These are phyloP conservation scores for sunflower (Helianthus annuus) DNA, from an alignment of 129 eudicot genomes.

Conservation along the genomic window HanXRQr2.0-SUNRISE NC_035449.2:56445937-56446436, in stretches of 20 bases:
- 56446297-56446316: conserved; percentile 38
- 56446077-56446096: conserved; percentile 45
- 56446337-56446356: conserved; percentile 44
- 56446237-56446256: conserved; percentile 38
- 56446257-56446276: conserved; percentile 47
- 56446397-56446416: conserved; percentile 73
- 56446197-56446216: conserved; percentile 40
- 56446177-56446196: conserved; percentile 75
- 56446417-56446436: conserved; percentile 79
- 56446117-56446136: conserved; percentile 34
- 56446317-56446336: conserved; percentile 28
- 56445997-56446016: background rate
- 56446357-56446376: conserved; percentile 45
- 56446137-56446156: conserved; percentile 38
- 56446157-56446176: conserved; percentile 72
- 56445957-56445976: conserved; percentile 59
- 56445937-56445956: conserved; percentile 37
- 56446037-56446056: conserved; percentile 30
- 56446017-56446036: background rate
- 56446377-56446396: conserved; percentile 65
- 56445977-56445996: background rate
- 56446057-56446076: conserved; percentile 51
- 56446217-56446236: conserved; percentile 43
- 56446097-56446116: conserved; percentile 55
- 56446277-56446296: conserved; percentile 36